Conservation (phyloP, 2,329 filamentous ascomycete genomes). For the Colletotrichum graminicola region DNA sequence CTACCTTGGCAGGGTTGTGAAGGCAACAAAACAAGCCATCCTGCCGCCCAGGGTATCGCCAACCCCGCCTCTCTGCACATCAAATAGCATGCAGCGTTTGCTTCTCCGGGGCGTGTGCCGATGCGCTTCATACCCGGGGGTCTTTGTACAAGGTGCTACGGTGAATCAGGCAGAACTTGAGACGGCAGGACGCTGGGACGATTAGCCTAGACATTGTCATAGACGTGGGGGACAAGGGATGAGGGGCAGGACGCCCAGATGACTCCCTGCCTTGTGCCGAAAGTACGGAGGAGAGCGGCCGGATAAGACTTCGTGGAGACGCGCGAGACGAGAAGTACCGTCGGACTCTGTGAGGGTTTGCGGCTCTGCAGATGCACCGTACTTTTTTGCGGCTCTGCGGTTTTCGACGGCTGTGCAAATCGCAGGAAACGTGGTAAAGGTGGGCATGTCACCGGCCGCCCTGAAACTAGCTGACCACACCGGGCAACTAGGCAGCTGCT, state of each 20-base stretch:
- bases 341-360: background rate
- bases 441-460: background rate
- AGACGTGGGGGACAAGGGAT: background rate
- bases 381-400: slow-evolving; percentile 23
- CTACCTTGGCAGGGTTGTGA: slow-evolving; percentile 1
- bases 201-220: slow-evolving; percentile 14
- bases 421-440: background rate
- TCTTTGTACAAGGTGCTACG: slow-evolving; percentile 13
- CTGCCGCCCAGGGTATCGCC: background rate
- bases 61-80: slow-evolving; percentile 10
- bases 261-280: slow-evolving; percentile 23
- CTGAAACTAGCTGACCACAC: slow-evolving; percentile 5
- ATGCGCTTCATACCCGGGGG: slow-evolving; percentile 21
- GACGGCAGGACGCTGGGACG: background rate
- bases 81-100: slow-evolving; percentile 2
- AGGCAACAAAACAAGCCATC: slow-evolving; percentile 18
- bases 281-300: slow-evolving; percentile 21
- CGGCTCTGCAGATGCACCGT: slow-evolving; percentile 18
- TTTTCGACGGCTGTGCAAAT: slow-evolving; percentile 8
- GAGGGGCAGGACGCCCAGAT: background rate
- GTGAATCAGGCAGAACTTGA: slow-evolving; percentile 22
- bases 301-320: background rate
- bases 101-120: background rate
- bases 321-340: background rate
- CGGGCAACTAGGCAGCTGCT: slow-evolving; percentile 9